Percentiles rank a stretch among this genome's conserved stretches.
Evolutionary conservation across 2,329 filamentous ascomycete genomes (phyloP).

Genomic region (Alternaria longipes): DNA sequence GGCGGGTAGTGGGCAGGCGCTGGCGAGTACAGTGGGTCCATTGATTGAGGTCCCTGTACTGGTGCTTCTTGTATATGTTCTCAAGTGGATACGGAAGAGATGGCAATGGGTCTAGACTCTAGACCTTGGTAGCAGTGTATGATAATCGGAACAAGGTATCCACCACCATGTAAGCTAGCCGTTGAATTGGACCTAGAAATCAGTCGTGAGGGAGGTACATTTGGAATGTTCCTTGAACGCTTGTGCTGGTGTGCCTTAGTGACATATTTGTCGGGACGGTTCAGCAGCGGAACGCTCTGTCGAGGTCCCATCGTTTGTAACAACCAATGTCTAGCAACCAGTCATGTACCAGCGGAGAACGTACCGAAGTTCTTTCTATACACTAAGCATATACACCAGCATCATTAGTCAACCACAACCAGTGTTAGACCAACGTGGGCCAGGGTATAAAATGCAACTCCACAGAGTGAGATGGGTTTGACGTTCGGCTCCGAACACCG

Average conservation of each 20-base stretch:
- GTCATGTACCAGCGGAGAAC: conserved; percentile 7
- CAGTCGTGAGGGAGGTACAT: conserved; percentile 1
- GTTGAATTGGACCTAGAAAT: background rate
- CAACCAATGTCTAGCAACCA: background rate
- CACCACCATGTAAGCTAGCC: conserved; percentile 4
- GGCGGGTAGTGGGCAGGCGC: conserved; percentile 77
- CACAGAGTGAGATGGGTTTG: conserved; percentile 5
- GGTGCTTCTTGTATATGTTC: conserved; percentile 77
- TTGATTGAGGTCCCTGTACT: conserved; percentile 88
- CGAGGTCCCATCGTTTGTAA: background rate
- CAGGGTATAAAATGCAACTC: conserved; percentile 10
- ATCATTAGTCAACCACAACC: conserved; percentile 9
- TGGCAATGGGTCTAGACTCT: conserved; percentile 61
- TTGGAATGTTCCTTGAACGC: conserved; percentile 7
- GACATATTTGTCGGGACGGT: background rate
- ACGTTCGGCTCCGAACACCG: conserved; percentile 12
- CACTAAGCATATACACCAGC: conserved; percentile 6
- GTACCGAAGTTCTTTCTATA: conserved; percentile 1
- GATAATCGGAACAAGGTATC: background rate
- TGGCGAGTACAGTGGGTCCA: conserved; percentile 84
- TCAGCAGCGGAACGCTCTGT: background rate
- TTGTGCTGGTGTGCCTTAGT: background rate
- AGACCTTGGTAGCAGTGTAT: conserved; percentile 3
- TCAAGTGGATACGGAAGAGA: conserved; percentile 66
- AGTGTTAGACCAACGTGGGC: conserved; percentile 5